Evolutionary conservation across 108 stramenopile species (phyloP).

Genomic region (Cyclotella sp.): DNA sequence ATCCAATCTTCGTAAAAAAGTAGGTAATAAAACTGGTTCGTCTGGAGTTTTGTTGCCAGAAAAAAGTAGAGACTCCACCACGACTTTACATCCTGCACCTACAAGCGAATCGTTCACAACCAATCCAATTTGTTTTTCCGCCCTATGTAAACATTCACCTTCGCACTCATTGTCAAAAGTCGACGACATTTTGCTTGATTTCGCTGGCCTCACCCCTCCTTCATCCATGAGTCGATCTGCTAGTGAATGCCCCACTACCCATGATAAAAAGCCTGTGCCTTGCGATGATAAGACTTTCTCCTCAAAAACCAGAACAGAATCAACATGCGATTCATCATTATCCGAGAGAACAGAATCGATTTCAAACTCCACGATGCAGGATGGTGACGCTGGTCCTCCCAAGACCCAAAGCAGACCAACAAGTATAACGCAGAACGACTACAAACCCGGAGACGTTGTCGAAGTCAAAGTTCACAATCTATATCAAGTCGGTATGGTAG

Average conservation of each 20-base stretch:
- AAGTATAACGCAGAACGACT: neutral
- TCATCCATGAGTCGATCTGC: neutral
- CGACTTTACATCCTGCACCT: neutral
- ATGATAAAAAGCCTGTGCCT: neutral
- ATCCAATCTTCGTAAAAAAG: neutral
- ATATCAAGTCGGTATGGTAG: constrained; percentile 3
- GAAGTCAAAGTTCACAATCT: constrained; percentile 10
- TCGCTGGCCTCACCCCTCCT: neutral
- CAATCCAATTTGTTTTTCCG: neutral
- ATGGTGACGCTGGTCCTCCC: neutral
- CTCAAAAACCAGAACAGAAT: neutral
- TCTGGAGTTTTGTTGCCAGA: neutral
- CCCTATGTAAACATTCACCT: neutral
- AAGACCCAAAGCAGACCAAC: neutral
- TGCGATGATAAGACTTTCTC: neutral
- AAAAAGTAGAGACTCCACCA: neutral
- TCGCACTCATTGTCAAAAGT: neutral
- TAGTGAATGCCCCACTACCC: constrained; percentile 1
- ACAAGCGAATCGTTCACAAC: neutral
- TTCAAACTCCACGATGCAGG: neutral
- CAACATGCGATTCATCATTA: neutral
- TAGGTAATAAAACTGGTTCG: neutral
- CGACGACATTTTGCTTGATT: neutral
- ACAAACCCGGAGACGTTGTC: constrained; percentile 2
- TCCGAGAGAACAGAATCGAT: neutral